phyloP scores from a whole-genome alignment of 768 basidiomycete genomes.

The Phylloporus rhodoxanthus region DNA sequence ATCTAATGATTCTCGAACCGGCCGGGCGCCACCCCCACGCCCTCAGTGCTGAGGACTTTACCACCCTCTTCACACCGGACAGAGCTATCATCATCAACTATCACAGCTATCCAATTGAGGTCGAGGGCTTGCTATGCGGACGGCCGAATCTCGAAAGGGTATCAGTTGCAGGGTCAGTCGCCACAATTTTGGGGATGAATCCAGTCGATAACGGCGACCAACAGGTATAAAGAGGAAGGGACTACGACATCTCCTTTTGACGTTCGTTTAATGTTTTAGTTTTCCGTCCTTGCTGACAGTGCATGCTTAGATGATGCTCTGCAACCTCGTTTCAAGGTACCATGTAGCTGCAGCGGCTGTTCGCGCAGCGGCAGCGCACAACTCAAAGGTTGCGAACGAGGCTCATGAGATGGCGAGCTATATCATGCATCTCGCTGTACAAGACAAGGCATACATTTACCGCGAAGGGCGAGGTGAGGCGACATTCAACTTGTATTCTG shows the following conservation, averaged over 20 bases:
- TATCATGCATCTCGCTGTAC: conserved; percentile 55
- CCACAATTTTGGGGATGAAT: neutral
- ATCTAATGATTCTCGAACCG: conserved; percentile 75
- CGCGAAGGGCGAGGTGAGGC: conserved; percentile 50
- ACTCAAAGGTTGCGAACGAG: conserved; percentile 48
- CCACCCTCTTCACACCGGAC: conserved; percentile 66
- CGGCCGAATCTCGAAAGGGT: conserved; percentile 45
- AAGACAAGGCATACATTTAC: conserved; percentile 58
- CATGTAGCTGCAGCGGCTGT: conserved; percentile 59
- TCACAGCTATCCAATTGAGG: conserved; percentile 73
- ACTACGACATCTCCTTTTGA: conserved; percentile 83
- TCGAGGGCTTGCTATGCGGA: conserved; percentile 61
- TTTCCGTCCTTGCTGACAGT: neutral
- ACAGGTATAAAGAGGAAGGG: conserved; percentile 60
- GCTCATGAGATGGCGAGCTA: conserved; percentile 53
- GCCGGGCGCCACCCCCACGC: conserved; percentile 74
- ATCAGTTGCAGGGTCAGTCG: conserved; percentile 45
- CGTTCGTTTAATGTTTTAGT: conserved; percentile 32
- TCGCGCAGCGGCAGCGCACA: conserved; percentile 46
- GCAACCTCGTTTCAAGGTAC: conserved; percentile 63
- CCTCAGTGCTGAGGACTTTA: conserved; percentile 54
- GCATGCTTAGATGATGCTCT: conserved; percentile 61
- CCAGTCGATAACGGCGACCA: neutral
- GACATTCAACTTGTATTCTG: no score
- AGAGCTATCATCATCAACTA: conserved; percentile 74